Percentiles rank a stretch among this genome's conserved stretches.
These are phyloP conservation scores for Paraleonurus japonicus DNA, from an alignment of 257 asterid species.

Conservation along the genomic window DNA sequence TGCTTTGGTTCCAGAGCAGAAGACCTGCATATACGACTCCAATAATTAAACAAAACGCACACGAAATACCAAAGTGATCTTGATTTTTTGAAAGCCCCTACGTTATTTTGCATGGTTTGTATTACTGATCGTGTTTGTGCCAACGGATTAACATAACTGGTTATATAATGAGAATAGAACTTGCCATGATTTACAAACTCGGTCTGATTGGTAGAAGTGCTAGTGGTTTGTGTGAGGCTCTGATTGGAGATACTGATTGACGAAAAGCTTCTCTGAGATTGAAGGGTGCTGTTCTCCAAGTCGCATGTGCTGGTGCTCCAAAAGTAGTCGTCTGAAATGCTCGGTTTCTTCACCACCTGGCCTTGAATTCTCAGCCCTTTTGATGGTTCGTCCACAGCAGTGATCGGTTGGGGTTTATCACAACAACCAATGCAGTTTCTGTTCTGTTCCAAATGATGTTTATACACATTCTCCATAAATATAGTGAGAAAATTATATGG, in stretches of 20 bases:
- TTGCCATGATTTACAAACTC: constrained; percentile 75
- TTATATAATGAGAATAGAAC: constrained; percentile 8
- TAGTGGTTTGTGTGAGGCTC: constrained; percentile 38
- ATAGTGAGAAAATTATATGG: constrained; percentile 6
- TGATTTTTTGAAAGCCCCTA: not conserved
- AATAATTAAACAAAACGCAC: not conserved
- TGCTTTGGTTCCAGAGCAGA: constrained; percentile 61
- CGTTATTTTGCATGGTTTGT: not conserved
- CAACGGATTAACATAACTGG: not conserved
- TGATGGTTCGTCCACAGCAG: constrained; percentile 68
- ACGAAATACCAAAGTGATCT: not conserved
- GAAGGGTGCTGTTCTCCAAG: constrained; percentile 49
- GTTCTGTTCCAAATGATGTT: constrained; percentile 59
- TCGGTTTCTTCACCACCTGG: constrained; percentile 48
- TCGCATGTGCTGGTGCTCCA: constrained; percentile 85
- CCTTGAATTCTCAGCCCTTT: constrained; percentile 74
- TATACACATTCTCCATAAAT: constrained; percentile 39
- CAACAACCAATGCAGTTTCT: constrained; percentile 79
- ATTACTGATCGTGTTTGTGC: not conserved
- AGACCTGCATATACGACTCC: constrained; percentile 42
- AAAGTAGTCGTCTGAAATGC: constrained; percentile 66
- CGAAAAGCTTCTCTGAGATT: constrained; percentile 70
- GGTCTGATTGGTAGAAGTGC: constrained; percentile 40
- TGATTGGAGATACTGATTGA: constrained; percentile 62
- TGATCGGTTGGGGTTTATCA: constrained; percentile 57